Evolutionary conservation across 352 stramenopile species (phyloP).

Genomic region (Thraustochytrium striatum): DNA sequence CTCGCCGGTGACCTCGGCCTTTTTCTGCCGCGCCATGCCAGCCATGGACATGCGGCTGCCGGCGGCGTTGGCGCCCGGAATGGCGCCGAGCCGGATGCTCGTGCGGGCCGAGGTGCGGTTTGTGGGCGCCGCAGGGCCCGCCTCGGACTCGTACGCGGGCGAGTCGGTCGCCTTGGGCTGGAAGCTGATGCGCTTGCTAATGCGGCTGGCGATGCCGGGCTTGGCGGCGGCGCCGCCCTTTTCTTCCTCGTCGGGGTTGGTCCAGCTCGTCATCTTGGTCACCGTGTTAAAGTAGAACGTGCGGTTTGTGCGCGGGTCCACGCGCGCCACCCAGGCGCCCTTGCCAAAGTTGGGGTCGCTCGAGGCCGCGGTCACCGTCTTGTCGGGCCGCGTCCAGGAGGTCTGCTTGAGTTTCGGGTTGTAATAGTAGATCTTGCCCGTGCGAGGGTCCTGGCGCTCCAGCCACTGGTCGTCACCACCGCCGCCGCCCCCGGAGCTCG

Average conservation of each 20-base stretch:
- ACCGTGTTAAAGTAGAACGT: slow-evolving; percentile 49
- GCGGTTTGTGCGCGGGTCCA: slow-evolving; percentile 40
- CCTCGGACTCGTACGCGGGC: not conserved
- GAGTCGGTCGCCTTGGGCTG: slow-evolving; percentile 9
- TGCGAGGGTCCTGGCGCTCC: slow-evolving; percentile 25
- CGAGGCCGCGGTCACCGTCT: not conserved
- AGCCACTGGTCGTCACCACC: slow-evolving; percentile 13
- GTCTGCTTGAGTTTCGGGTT: slow-evolving; percentile 47
- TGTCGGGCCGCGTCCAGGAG: slow-evolving; percentile 32
- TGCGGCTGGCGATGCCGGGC: slow-evolving; percentile 7
- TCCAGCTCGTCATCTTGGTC: slow-evolving; percentile 35
- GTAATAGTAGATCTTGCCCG: slow-evolving; percentile 38
- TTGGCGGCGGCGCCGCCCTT: not conserved
- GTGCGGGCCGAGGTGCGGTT: slow-evolving; percentile 33
- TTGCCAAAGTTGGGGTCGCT: slow-evolving; percentile 10
- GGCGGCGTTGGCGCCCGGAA: slow-evolving; percentile 1
- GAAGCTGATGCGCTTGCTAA: not conserved
- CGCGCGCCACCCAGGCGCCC: slow-evolving; percentile 22
- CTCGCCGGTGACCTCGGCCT: slow-evolving; percentile 9
- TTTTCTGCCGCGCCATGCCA: slow-evolving; percentile 22
- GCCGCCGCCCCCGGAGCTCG: not conserved
- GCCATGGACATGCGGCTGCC: slow-evolving; percentile 30
- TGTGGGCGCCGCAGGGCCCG: slow-evolving; percentile 16
- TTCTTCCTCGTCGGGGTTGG: slow-evolving; percentile 39
- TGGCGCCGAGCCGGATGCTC: slow-evolving; percentile 21